These are phyloP conservation scores for Moricandia arvensis DNA, from an alignment of 345 rosid genomes.

Conservation along the genomic window DNA sequence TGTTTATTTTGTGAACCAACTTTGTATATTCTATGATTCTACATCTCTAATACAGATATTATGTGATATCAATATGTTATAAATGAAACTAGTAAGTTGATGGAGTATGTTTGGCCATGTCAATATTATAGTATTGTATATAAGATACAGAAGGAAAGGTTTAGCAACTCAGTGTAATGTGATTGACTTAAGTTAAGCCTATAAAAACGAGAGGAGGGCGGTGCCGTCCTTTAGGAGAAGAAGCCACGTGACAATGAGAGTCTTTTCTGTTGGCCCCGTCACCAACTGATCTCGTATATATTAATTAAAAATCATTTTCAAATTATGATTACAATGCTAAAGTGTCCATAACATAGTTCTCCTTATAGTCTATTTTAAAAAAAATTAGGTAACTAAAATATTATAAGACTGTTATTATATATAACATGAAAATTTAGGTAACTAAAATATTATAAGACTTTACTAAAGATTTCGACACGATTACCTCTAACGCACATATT, in stretches of 20 bases:
- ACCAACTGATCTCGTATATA: no score
- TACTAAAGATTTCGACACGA: no score
- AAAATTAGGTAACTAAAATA: no score
- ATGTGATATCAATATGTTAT: not conserved
- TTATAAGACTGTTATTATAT: no score
- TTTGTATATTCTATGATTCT: not conserved
- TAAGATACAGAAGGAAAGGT: not conserved
- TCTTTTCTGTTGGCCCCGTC: slow-evolving; percentile 26
- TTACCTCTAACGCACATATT: no score
- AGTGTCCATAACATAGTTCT: no score
- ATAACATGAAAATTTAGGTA: no score
- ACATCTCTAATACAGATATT: not conserved
- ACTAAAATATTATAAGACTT: no score
- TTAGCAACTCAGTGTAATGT: not conserved
- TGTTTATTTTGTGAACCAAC: not conserved
- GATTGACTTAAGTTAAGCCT: not conserved
- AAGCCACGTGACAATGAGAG: slow-evolving; percentile 27
- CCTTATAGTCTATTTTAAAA: no score
- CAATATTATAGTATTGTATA: not conserved
- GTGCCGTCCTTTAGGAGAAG: slow-evolving; percentile 37
- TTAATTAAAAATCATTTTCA: no score
- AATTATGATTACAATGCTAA: no score
- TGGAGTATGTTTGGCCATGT: not conserved
- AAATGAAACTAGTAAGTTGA: not conserved
- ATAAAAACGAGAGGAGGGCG: slow-evolving; percentile 30